These are phyloP conservation scores for Porphyrellus cyaneotinctus DNA, from an alignment of 768 basidiomycete genomes.

Conservation along the genomic window DNA sequence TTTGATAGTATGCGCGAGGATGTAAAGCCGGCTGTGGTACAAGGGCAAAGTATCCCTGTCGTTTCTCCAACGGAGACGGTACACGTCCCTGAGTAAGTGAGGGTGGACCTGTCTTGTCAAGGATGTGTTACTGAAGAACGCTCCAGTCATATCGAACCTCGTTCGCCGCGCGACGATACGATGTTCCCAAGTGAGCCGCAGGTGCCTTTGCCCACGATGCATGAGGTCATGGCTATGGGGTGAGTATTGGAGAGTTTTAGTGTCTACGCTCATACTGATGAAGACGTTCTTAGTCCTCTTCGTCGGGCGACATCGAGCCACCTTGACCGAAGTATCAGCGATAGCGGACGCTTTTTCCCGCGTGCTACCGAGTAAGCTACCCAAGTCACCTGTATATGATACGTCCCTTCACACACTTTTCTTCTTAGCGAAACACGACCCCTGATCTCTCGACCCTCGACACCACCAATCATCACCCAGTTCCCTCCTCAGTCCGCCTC, in stretches of 20 bases:
- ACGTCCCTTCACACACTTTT: not conserved
- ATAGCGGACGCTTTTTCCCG: slow-evolving; percentile 8
- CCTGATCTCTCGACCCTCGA: slow-evolving; percentile 39
- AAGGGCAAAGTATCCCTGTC: slow-evolving; percentile 10
- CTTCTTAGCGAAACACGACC: slow-evolving; percentile 49
- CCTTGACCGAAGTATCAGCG: slow-evolving; percentile 18
- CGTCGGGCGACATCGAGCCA: slow-evolving; percentile 15
- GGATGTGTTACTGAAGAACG: not conserved
- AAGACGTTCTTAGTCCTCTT: slow-evolving; percentile 8
- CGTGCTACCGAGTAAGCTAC: slow-evolving; percentile 26
- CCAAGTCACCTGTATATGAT: too few species aligned
- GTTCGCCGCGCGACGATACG: slow-evolving; percentile 32
- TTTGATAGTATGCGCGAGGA: slow-evolving; percentile 24
- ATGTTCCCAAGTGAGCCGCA: slow-evolving; percentile 26
- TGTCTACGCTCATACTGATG: not conserved
- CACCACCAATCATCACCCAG: slow-evolving; percentile 27
- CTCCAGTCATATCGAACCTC: slow-evolving; percentile 23
- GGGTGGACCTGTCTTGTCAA: not conserved
- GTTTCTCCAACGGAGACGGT: slow-evolving; percentile 28
- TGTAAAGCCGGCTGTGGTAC: slow-evolving; percentile 10
- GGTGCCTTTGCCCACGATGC: slow-evolving; percentile 31
- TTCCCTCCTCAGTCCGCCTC: slow-evolving; percentile 19
- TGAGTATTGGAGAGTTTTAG: slow-evolving; percentile 1
- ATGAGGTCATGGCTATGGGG: slow-evolving; percentile 31
- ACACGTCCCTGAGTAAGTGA: slow-evolving; percentile 30